Percentiles rank a stretch among this genome's conserved stretches.
phyloP scores from a whole-genome alignment of 192 early-diverging fungal genomes.

The Umbelopsis ramanniana region DNA sequence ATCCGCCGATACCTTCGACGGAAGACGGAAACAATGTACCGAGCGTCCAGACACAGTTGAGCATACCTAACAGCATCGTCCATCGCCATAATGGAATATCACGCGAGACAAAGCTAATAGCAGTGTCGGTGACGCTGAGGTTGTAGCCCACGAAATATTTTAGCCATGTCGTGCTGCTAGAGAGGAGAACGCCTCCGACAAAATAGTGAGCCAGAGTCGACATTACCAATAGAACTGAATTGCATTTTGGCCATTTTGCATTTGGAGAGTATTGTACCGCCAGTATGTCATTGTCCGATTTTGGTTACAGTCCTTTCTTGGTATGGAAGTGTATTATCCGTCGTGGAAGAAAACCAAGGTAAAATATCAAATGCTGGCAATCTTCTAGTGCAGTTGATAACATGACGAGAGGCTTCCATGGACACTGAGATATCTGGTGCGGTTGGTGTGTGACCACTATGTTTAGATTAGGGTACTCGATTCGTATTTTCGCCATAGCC shows the following conservation, averaged over 20 bases:
- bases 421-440: no score
- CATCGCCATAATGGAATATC: constrained; percentile 5
- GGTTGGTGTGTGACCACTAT: no score
- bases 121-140: constrained; percentile 1
- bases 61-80: neutral
- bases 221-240: neutral
- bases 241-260: neutral
- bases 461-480: no score
- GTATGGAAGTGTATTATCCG: no score
- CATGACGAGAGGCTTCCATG: no score
- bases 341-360: no score
- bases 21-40: neutral
- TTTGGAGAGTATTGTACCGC: neutral
- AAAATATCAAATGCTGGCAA: no score
- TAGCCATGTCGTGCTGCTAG: constrained; percentile 10
- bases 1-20: constrained; percentile 4
- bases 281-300: neutral
- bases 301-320: neutral
- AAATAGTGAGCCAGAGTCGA: constrained; percentile 9
- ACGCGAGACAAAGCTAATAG: neutral
- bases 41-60: neutral
- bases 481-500: no score
- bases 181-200: neutral
- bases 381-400: no score
- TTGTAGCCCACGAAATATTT: constrained; percentile 6